Evolutionary conservation across 352 stramenopile species (phyloP).

Genomic region (Phytopythium oedochilum): DNA sequence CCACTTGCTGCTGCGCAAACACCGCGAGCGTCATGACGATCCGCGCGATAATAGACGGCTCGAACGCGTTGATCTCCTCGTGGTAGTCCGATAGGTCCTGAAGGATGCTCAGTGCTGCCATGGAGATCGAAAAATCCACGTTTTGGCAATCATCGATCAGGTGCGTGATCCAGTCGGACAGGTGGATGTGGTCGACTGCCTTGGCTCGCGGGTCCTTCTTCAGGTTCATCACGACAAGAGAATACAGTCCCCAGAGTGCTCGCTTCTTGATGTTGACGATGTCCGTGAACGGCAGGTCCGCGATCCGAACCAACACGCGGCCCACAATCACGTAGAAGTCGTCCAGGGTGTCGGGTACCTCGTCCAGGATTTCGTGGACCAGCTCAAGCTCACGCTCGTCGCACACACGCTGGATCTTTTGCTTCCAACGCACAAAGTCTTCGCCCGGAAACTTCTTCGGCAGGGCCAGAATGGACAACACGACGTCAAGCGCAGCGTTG

Average conservation of each 20-base stretch:
- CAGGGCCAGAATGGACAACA: constrained; percentile 68
- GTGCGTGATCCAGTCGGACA: constrained; percentile 77
- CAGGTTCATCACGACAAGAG: constrained; percentile 69
- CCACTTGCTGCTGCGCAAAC: constrained; percentile 83
- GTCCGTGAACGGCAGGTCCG: constrained; percentile 67
- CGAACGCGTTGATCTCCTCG: constrained; percentile 57
- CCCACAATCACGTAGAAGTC: constrained; percentile 70
- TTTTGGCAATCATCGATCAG: constrained; percentile 78
- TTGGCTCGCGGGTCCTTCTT: constrained; percentile 19
- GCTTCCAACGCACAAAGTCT: constrained; percentile 78
- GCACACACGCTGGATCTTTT: constrained; percentile 56
- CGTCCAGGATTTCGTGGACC: constrained; percentile 49
- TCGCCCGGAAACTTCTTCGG: constrained; percentile 70
- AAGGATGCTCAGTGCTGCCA: constrained; percentile 69
- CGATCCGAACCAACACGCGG: constrained; percentile 70
- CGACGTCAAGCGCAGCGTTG: constrained; percentile 65
- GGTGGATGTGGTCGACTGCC: constrained; percentile 31
- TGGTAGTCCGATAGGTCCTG: constrained; percentile 81
- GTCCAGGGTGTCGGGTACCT: constrained; percentile 65
- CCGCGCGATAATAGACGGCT: constrained; percentile 62
- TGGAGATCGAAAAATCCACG: constrained; percentile 70
- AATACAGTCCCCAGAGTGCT: constrained; percentile 77
- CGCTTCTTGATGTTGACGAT: constrained; percentile 77
- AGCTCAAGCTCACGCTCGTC: constrained; percentile 20
- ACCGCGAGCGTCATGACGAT: constrained; percentile 86